Percentiles rank a stretch among this genome's conserved stretches.
Conservation (phyloP, 192 early-diverging fungal genomes). For the Powellomyces hirtus region DNA sequence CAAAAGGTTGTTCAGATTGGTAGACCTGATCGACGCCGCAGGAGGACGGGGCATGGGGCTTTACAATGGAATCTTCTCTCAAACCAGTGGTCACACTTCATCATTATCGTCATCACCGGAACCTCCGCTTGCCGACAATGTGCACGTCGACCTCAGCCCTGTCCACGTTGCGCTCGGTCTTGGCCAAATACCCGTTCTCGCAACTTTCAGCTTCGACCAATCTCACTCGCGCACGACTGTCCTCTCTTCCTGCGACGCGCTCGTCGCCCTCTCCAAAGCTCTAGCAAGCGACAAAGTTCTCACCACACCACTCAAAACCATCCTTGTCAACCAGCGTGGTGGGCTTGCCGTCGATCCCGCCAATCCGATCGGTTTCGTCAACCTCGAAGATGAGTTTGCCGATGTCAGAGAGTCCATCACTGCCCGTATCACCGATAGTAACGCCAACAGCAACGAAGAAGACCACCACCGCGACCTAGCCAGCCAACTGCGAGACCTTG, state of each 20-base stretch:
- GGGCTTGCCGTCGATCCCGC: conserved; percentile 53
- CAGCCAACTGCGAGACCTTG: conserved; percentile 42
- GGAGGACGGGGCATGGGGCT: conserved; percentile 71
- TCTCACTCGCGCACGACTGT: conserved; percentile 16
- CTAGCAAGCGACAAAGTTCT: conserved; percentile 15
- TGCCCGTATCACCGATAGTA: not conserved
- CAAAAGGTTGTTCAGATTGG: conserved; percentile 48
- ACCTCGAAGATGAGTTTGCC: conserved; percentile 75
- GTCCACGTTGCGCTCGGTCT: conserved; percentile 61
- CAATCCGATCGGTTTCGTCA: conserved; percentile 68
- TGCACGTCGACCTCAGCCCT: conserved; percentile 32
- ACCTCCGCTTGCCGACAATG: too few species aligned
- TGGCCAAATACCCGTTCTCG: conserved; percentile 62
- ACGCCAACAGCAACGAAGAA: not conserved
- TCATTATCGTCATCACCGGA: too few species aligned
- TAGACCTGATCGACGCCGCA: conserved; percentile 69
- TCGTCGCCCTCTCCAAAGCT: conserved; percentile 45
- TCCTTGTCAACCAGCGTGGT: conserved; percentile 70
- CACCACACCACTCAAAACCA: conserved; percentile 54
- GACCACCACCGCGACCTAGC: not conserved
- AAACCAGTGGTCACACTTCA: not conserved
- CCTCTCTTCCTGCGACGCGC: conserved; percentile 47
- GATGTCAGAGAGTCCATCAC: conserved; percentile 36
- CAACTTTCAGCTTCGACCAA: conserved; percentile 52
- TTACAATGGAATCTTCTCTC: conserved; percentile 55